phyloP scores from a whole-genome alignment of 176 grass and related monocot genomes.

The Dendrocalamus sinicus region DNA sequence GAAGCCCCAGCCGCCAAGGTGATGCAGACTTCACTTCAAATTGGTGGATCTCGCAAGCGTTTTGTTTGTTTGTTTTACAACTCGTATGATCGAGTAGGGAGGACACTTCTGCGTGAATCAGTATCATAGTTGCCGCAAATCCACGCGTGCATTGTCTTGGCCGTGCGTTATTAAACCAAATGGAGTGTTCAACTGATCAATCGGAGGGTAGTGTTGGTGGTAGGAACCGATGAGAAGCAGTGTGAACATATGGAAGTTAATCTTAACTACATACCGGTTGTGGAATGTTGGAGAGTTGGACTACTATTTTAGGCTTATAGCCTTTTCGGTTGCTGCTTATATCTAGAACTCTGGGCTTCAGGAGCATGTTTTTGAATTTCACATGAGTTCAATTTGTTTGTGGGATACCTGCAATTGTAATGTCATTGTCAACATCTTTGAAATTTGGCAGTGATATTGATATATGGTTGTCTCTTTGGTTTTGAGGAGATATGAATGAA shows the following conservation, averaged over 20 bases:
- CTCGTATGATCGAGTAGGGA: neutral
- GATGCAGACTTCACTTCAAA: constrained; percentile 30
- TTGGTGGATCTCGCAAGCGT: neutral
- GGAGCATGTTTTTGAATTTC: constrained; percentile 1
- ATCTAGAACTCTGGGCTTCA: constrained; percentile 5
- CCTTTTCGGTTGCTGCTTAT: constrained; percentile 7
- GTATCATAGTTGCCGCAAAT: constrained; percentile 15
- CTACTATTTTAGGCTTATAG: constrained; percentile 27
- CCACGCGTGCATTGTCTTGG: constrained; percentile 11
- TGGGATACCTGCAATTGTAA: constrained; percentile 1
- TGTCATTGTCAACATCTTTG: neutral
- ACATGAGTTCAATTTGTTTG: constrained; percentile 10
- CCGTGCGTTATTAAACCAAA: neutral
- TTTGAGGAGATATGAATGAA: constrained; percentile 20
- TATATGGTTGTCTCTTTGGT: neutral
- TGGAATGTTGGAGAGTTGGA: neutral
- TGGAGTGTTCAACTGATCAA: neutral
- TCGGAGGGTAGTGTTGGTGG: neutral
- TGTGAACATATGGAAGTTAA: neutral
- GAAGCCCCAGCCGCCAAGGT: constrained; percentile 59
- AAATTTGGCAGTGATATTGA: neutral
- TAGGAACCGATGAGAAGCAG: neutral
- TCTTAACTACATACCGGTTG: neutral
- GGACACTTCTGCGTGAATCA: neutral
- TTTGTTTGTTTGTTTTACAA: neutral